phyloP scores from a whole-genome alignment of 768 basidiomycete genomes.

The Hypholoma sublateritium region DNA sequence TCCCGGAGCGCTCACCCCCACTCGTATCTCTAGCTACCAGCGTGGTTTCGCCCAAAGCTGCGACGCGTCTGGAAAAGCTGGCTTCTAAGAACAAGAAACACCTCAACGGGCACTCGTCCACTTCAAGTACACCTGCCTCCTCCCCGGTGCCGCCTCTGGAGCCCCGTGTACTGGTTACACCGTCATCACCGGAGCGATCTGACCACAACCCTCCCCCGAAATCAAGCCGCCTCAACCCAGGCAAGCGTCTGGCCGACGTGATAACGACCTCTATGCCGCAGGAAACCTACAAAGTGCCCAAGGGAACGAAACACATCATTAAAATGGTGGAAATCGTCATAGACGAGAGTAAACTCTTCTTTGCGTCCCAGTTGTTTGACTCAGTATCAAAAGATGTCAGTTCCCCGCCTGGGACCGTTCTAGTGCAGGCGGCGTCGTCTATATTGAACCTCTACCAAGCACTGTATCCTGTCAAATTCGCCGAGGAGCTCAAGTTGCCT shows the following conservation, averaged over 20 bases:
- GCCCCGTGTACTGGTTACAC: slow-evolving; percentile 9
- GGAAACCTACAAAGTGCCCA: slow-evolving; percentile 64
- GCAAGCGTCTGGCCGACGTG: slow-evolving; percentile 20
- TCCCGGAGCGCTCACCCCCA: slow-evolving; percentile 29
- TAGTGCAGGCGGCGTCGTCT: slow-evolving; percentile 61
- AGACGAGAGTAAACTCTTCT: slow-evolving; percentile 65
- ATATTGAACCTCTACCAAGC: slow-evolving; percentile 80
- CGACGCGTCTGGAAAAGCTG: slow-evolving; percentile 53
- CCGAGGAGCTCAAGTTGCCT: slow-evolving; percentile 44
- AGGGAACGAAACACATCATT: slow-evolving; percentile 52
- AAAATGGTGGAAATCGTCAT: slow-evolving; percentile 61
- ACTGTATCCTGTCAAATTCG: slow-evolving; percentile 67
- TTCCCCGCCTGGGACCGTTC: slow-evolving; percentile 46
- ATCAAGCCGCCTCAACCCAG: slow-evolving; percentile 15
- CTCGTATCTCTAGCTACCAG: slow-evolving; percentile 27
- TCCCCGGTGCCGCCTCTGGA: slow-evolving; percentile 17
- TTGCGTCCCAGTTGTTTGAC: slow-evolving; percentile 53
- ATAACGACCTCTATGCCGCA: slow-evolving; percentile 28
- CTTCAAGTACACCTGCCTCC: slow-evolving; percentile 18
- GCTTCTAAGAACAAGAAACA: slow-evolving; percentile 54
- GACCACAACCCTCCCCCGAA: slow-evolving; percentile 4
- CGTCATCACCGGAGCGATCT: slow-evolving; percentile 10
- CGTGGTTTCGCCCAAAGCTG: slow-evolving; percentile 44
- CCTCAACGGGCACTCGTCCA: slow-evolving; percentile 29
- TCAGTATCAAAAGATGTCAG: slow-evolving; percentile 25